Percentiles rank a stretch among this genome's conserved stretches.
phyloP scores from a whole-genome alignment of 768 basidiomycete species.

The Mycena venus region DNA sequence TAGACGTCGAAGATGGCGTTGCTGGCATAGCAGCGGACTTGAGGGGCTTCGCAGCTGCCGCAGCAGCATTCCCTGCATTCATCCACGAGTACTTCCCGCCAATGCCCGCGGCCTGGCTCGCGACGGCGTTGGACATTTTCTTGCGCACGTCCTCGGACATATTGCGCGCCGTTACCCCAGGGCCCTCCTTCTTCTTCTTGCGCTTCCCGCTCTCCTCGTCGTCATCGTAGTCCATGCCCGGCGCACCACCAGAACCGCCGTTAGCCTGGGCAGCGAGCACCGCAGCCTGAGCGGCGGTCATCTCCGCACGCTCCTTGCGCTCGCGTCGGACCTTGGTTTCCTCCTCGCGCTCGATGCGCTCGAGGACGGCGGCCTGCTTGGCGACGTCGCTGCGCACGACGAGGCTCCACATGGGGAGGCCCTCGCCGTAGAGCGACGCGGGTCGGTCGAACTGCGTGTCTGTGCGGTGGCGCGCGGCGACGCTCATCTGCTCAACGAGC shows the following conservation, averaged over 20 bases:
- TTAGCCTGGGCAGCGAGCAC: conserved; percentile 71
- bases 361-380: conserved; percentile 82
- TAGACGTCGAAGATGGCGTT: conserved; percentile 39
- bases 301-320: conserved; percentile 81
- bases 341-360: conserved; percentile 87
- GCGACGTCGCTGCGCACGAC: conserved; percentile 83
- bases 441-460: conserved; percentile 79
- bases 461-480: conserved; percentile 76
- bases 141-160: conserved; percentile 94
- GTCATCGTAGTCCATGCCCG: conserved; percentile 44
- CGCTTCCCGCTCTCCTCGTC: conserved; percentile 71
- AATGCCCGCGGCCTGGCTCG: conserved; percentile 89
- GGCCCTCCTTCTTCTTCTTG: conserved; percentile 89
- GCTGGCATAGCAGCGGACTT: conserved; percentile 50
- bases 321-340: conserved; percentile 82
- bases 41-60: conserved; percentile 55
- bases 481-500: conserved; percentile 76
- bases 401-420: conserved; percentile 86
- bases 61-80: conserved; percentile 71
- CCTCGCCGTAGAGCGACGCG: conserved; percentile 76
- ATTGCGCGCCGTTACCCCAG: conserved; percentile 87
- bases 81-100: conserved; percentile 92
- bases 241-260: conserved; percentile 44
- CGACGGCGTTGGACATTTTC: conserved; percentile 92
- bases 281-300: conserved; percentile 78